These are phyloP conservation scores for Ceratobasidium sp. DNA, from an alignment of 1,284 basidiomycete species.

Conservation along the genomic window DNA sequence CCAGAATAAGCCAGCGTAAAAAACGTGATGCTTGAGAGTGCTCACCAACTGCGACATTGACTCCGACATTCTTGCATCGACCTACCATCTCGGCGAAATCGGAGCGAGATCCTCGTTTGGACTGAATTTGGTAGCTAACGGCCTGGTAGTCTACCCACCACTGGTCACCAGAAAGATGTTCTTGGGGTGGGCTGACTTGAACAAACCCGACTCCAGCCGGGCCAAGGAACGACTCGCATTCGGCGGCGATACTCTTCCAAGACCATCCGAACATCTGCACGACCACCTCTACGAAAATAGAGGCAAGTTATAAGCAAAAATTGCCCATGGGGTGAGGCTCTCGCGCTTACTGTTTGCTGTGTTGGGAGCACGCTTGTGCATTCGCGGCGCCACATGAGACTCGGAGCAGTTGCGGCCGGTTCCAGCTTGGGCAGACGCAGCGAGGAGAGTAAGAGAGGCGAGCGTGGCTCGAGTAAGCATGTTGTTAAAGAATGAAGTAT, in stretches of 20 bases:
- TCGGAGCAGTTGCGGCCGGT: conserved; percentile 9
- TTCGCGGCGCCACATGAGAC: not conserved
- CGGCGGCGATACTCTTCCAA: conserved; percentile 40
- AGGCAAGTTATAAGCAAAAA: not conserved
- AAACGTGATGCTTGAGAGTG: not conserved
- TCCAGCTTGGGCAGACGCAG: conserved; percentile 16
- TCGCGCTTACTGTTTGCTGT: conserved; percentile 24
- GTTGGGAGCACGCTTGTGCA: conserved; percentile 18
- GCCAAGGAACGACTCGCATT: conserved; percentile 38
- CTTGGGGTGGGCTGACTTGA: conserved; percentile 40
- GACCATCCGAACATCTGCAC: conserved; percentile 40
- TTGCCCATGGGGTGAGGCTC: not conserved
- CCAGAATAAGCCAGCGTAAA: not conserved
- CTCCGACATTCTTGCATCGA: conserved; percentile 42
- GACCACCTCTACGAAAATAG: conserved; percentile 35
- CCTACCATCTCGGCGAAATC: conserved; percentile 43
- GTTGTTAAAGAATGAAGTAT: conserved; percentile 6
- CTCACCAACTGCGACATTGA: conserved; percentile 41
- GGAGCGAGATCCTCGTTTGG: conserved; percentile 42
- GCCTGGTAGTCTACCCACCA: conserved; percentile 78
- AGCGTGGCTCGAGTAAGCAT: conserved; percentile 24
- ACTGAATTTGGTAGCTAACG: conserved; percentile 48
- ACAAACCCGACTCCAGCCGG: conserved; percentile 39
- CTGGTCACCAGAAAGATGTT: conserved; percentile 52
- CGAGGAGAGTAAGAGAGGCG: conserved; percentile 25